A percentile compares a stretch with the other conserved stretches of the same genome.
Conservation (phyloP, 2,329 filamentous ascomycete species). For the Penicillium rolfsii region DNA sequence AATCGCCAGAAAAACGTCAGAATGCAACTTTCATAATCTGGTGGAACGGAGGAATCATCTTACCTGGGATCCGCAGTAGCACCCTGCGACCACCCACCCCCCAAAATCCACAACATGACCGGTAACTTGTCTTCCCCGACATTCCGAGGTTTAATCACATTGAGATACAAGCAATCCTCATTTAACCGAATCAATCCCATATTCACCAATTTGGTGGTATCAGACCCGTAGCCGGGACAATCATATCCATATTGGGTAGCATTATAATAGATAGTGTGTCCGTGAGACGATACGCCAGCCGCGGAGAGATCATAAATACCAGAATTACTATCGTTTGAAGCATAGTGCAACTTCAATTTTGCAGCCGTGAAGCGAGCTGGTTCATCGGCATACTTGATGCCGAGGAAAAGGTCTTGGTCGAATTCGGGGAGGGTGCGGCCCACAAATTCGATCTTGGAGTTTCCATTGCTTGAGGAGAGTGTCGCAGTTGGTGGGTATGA, state of each 20-base stretch:
- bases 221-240: conserved; percentile 38
- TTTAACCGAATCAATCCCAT: conserved; percentile 25
- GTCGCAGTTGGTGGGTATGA: conserved; percentile 29
- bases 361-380: conserved; percentile 33
- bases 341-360: conserved; percentile 28
- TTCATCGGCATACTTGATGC: conserved; percentile 36
- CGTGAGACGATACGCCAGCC: neutral
- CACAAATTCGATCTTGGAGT: conserved; percentile 29
- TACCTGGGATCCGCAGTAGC: conserved; percentile 39
- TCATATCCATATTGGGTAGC: conserved; percentile 37
- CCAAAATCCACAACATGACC: conserved; percentile 39
- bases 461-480: conserved; percentile 5
- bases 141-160: conserved; percentile 29
- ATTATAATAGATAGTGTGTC: conserved; percentile 28
- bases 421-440: conserved; percentile 34
- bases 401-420: conserved; percentile 35
- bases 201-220: conserved; percentile 30
- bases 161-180: conserved; percentile 37
- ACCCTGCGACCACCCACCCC: conserved; percentile 37
- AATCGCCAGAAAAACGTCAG: no score
- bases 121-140: conserved; percentile 24
- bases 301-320: conserved; percentile 14
- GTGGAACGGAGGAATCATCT: neutral
- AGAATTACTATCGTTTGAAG: conserved; percentile 28
- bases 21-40: no score